Evolutionary conservation across 768 basidiomycete species (phyloP), one percentile per base, ranked within the genome.

Genomic region (Russula griseocarnosa): DNA sequence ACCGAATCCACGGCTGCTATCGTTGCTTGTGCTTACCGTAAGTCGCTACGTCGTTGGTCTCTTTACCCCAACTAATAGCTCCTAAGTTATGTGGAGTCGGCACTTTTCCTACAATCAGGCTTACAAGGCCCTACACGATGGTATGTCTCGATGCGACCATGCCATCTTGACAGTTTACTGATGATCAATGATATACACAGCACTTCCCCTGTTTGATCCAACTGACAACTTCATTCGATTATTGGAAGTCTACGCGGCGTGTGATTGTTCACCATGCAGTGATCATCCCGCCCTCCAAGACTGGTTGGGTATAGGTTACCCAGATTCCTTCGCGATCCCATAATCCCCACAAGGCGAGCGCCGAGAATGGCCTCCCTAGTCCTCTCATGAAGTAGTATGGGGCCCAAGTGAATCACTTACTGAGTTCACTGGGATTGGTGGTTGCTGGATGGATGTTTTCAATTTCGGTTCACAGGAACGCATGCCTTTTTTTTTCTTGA

Each of bases 1-100:
- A 74, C 77, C n/a, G 86, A 86, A 63, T 77, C 79, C 11, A 78
- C 80, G 53, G 83, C 83, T 20, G 84, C 82, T 68, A 76, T 79
- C 36, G 79, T 79, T 32, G 80, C 76, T 38, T 83, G 79, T 63
- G 82, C 83, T 40, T 83, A 80, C 71, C 69, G 84, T 84, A 69
- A 71, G 83, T 62, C 7, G 2, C 30, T 22, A 5, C 5, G 10
- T 46, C 47, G 8, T 26, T 8, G 5, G 55, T 30, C 24, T 28
- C 30, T 67, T 34, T 22, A 20, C 36, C 30, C 7, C 26, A 22
- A 22, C 38, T 30, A 47, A 61, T 26, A 34, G 18, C 28, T 58
- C n/a, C 18, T 7, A 38, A 85, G 84, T 85, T 36, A 86, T 85
- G 83, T 64, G 64, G 26, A 71, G 76, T 14, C 76, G 74, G 30